Evolutionary conservation across 2,329 filamentous ascomycete species (phyloP).

Genomic region (Ustulina deusta): DNA sequence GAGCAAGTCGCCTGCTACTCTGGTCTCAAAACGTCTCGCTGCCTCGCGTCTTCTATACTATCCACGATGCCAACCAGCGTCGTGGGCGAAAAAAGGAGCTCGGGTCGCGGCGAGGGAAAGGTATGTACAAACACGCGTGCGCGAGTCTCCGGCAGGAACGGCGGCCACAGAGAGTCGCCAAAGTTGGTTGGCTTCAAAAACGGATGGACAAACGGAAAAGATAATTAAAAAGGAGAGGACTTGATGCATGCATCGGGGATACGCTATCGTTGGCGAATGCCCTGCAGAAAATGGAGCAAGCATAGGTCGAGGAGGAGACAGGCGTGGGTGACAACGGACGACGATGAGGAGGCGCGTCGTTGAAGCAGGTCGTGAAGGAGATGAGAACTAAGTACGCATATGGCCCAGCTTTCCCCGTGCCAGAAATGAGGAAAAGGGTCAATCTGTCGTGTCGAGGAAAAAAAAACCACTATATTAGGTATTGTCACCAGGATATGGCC

Average conservation of each 20-base stretch:
- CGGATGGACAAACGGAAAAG: conserved; percentile 38
- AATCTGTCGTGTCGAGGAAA: conserved; percentile 39
- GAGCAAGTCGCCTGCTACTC: conserved; percentile 42
- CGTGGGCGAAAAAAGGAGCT: conserved; percentile 11
- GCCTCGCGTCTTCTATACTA: conserved; percentile 30
- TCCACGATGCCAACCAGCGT: conserved; percentile 16
- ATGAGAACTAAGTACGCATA: conserved; percentile 33
- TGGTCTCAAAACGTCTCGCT: conserved; percentile 38
- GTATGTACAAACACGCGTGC: conserved; percentile 32
- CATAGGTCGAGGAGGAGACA: conserved; percentile 25
- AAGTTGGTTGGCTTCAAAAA: conserved; percentile 33
- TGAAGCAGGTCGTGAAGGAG: conserved; percentile 38
- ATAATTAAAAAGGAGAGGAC: conserved; percentile 42
- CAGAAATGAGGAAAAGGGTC: conserved; percentile 43
- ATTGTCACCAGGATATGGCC: conserved; percentile 31
- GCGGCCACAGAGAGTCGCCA: conserved; percentile 25
- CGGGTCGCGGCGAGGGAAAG: conserved; percentile 17
- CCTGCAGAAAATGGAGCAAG: conserved; percentile 25
- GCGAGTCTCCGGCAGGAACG: conserved; percentile 17
- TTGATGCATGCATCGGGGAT: conserved; percentile 46
- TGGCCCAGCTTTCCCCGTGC: conserved; percentile 31
- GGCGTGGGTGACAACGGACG: conserved; percentile 35
- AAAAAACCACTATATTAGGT: conserved; percentile 38
- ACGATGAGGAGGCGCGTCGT: conserved; percentile 43
- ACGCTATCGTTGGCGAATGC: conserved; percentile 30